Base-by-base conservation (phyloP, 768 basidiomycete species). In the Lactarius akahatsu region DNA sequence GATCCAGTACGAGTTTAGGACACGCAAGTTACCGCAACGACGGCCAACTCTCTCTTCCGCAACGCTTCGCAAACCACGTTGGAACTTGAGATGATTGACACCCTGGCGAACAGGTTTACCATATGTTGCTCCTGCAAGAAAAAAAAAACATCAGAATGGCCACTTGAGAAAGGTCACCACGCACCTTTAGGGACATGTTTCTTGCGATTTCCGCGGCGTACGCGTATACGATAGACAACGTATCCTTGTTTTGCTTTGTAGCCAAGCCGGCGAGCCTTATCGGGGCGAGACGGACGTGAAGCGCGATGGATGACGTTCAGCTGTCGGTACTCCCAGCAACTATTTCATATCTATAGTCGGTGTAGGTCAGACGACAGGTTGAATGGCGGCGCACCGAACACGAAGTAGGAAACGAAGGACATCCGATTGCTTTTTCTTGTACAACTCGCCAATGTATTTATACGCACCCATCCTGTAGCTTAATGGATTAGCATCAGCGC, bases 241-340 rank as follows among this genome's bases (percentile, higher is more conserved):
- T 94, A 99, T 74, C 97, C 97, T 81, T 99, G 97, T 86, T 99
- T 99, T 78, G 97, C 95, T 84, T 98, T 99, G 89, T 98, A 99
- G 58, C 97, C 97, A 69, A 99, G 83, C 71, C 96, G 90, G 77
- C 97, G 92, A 70, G 97, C 97, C 85, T 98, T 99, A 84, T 99
- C 97, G 63, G 97, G 97, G 76, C 97, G 92, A 57, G 96, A 98
- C 57, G 97, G 96, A 69, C 96, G 92, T 70, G 96, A 95, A 56
- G 96, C 96, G 73, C 97, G 92, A 83, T 98, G 96, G 77, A 98
- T 92, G 72, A 99, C 94, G 74, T 97, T 94, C 75, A 98, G 81
- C 78, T 99, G 97, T 72, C 97, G 92, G 83, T 95, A 97, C 77
- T 98, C 96, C 96, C 96, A 97, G 86, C 94, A 96, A 73, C 92